Evolutionary conservation across 1,139 yeast genomes (phyloP).

Genomic region (Keqinozyma sinolaborantium): DNA sequence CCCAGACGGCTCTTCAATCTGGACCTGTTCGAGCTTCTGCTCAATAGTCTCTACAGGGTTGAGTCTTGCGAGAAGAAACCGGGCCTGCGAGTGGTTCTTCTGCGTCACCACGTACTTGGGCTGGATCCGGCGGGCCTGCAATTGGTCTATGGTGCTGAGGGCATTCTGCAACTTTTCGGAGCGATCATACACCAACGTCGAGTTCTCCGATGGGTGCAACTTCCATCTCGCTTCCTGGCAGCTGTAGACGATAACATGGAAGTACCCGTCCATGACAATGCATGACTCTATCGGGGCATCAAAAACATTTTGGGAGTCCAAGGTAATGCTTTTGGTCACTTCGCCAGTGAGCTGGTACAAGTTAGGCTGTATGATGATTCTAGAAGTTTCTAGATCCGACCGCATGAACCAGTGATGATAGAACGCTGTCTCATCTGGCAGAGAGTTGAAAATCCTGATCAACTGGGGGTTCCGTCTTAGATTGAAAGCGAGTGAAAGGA

Average conservation of each 20-base stretch:
- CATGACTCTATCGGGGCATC: conserved; percentile 11
- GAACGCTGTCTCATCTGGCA: conserved; percentile 44
- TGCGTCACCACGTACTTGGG: conserved; percentile 28
- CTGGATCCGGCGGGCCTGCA: conserved; percentile 5
- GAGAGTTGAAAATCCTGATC: conserved; percentile 34
- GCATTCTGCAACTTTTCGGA: conserved; percentile 10
- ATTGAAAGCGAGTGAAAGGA: conserved; percentile 28
- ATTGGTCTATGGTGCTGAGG: conserved; percentile 11
- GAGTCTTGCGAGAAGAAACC: conserved; percentile 27
- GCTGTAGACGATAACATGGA: conserved; percentile 23
- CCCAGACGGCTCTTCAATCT: conserved; percentile 5
- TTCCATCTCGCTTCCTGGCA: conserved; percentile 12
- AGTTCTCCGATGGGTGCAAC: conserved; percentile 34
- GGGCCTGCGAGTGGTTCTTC: conserved; percentile 30
- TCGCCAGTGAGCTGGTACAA: conserved; percentile 13
- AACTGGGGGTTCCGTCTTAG: conserved; percentile 34
- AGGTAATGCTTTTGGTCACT: conserved; percentile 9
- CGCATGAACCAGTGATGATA: conserved; percentile 30
- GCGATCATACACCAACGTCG: conserved; percentile 13
- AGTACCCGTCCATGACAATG: conserved; percentile 29
- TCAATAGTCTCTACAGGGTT: conserved; percentile 16
- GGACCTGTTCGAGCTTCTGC: conserved; percentile 1
- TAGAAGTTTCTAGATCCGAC: conserved; percentile 14
- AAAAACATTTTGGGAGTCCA: conserved; percentile 17
- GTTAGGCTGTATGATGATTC: conserved; percentile 25